Evolutionary conservation across 1,284 basidiomycete species (phyloP), one percentile per base, ranked within the genome.

Genomic region (Fomitopsis palustris): DNA sequence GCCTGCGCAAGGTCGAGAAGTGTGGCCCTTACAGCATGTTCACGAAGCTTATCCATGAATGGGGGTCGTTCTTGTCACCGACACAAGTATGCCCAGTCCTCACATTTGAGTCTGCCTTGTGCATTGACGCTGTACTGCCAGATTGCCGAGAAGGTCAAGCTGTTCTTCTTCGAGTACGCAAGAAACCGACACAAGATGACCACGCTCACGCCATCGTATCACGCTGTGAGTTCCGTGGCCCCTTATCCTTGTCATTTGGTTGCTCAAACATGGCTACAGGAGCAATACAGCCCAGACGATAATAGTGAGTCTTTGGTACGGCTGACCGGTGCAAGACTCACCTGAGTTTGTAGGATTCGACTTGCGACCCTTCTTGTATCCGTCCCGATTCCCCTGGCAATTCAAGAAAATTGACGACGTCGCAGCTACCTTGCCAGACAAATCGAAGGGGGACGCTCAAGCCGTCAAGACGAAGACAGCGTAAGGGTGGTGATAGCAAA

Each of bases 171-270:
- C 69, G 94, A 96, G 72, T 89, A 99, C 68, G 96, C 96, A 0
- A 83, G 96, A 60, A 99, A 99, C 74, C 78, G 97, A 56, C 96
- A 99, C 77, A 99, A 99, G 84, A 99, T 99, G 96, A 99, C 97
- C 9, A 99, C 96, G 0, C 72, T 99, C 62, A 99, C 97, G 1
- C 97, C 96, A 1, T 85, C 93, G 3, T 98, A 99, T 67, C 97
- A 99, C 74, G 96, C 97, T 64, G 95, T 89, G 65, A 67, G 88
- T 76, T 17, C 5, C 43, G 12, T 55, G 43, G 51, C 21, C 56
- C 2, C 1, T 6, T 5, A 1, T 37, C 12, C 12, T n/a, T 33
- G 23, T 8, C 33, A 41, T 33, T 14, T 1, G 10, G 4, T 12
- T 54, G 17, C 21, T 58, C 31, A 27, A 25, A 52, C 67, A 9